Conservation (phyloP, 2,329 filamentous ascomycete genomes). For the Sordariomycetes sp. region DNA sequence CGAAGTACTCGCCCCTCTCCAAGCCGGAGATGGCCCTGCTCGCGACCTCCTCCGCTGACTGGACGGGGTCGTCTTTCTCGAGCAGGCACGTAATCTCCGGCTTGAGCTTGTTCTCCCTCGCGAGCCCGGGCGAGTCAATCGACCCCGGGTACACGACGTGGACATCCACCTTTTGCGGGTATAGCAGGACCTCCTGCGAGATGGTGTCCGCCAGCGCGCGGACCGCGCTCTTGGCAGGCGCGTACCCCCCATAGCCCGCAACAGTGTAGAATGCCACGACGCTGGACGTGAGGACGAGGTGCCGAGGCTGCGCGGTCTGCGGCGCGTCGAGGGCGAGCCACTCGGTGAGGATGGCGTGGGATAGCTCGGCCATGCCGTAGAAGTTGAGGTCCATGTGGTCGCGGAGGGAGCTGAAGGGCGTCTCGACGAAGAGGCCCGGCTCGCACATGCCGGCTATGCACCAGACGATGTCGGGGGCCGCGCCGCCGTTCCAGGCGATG, state of each 20-base stretch:
- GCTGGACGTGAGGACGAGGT: slow-evolving; percentile 81
- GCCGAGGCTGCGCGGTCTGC: slow-evolving; percentile 40
- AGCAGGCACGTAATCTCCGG: slow-evolving; percentile 66
- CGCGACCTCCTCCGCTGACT: slow-evolving; percentile 70
- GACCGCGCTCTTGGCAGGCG: slow-evolving; percentile 74
- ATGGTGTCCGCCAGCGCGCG: slow-evolving; percentile 73
- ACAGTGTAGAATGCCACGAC: slow-evolving; percentile 62
- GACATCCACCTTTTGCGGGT: slow-evolving; percentile 70
- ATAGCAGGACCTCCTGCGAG: slow-evolving; percentile 72
- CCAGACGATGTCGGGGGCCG: slow-evolving; percentile 77
- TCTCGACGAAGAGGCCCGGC: slow-evolving; percentile 68
- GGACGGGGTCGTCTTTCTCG: slow-evolving; percentile 70
- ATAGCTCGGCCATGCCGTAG: slow-evolving; percentile 75
- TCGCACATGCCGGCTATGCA: slow-evolving; percentile 66
- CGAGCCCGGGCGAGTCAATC: slow-evolving; percentile 64
- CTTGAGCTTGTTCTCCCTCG: slow-evolving; percentile 65
- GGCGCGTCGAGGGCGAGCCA: slow-evolving; percentile 50
- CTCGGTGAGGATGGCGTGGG: slow-evolving; percentile 60
- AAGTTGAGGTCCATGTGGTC: slow-evolving; percentile 89
- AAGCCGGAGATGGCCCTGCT: slow-evolving; percentile 54
- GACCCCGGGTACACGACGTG: slow-evolving; percentile 77
- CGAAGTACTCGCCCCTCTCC: slow-evolving; percentile 67
- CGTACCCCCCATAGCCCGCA: slow-evolving; percentile 73
- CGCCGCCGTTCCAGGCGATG: slow-evolving; percentile 63
- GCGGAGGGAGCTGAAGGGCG: slow-evolving; percentile 50